Evolutionary conservation across 2,329 filamentous ascomycete genomes (phyloP).

Genomic region (Biscogniauxia mediterranea): DNA sequence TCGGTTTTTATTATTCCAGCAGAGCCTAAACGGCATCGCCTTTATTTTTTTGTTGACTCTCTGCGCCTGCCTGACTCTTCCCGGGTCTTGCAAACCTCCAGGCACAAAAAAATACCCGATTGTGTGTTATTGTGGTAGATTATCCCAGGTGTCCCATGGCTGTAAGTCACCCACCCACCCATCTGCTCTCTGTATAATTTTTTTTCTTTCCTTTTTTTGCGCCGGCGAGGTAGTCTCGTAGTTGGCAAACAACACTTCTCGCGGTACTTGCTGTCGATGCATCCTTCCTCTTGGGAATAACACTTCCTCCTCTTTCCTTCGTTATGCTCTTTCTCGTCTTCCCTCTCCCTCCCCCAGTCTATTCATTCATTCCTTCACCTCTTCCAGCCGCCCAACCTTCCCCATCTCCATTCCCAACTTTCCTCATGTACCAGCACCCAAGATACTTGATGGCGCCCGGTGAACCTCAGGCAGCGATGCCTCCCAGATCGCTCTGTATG

Average conservation of each 20-base stretch:
- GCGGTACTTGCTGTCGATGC: background rate
- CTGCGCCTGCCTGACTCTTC: background rate
- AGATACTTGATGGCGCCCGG: constrained; percentile 1
- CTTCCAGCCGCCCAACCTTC: background rate
- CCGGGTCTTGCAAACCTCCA: background rate
- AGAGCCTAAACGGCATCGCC: background rate
- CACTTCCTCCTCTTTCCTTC: too few relatives aligned
- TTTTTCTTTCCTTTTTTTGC: too few relatives aligned
- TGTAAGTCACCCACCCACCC: constrained; percentile 1
- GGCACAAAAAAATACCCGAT: background rate
- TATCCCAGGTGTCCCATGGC: constrained; percentile 3
- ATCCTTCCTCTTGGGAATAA: background rate
- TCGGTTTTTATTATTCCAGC: background rate
- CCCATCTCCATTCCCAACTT: background rate
- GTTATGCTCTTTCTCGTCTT: background rate
- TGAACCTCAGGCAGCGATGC: constrained; percentile 5
- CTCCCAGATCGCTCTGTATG: background rate
- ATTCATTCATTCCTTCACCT: background rate
- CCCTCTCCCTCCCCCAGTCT: background rate
- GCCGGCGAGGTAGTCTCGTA: background rate
- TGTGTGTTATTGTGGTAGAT: background rate
- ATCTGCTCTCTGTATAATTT: background rate
- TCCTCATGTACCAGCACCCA: background rate
- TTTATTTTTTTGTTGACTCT: background rate
- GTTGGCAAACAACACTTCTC: background rate